These are phyloP conservation scores for Emergomyces pasteurianus DNA, from an alignment of 2,329 filamentous ascomycete species.

Conservation along the genomic window DNA sequence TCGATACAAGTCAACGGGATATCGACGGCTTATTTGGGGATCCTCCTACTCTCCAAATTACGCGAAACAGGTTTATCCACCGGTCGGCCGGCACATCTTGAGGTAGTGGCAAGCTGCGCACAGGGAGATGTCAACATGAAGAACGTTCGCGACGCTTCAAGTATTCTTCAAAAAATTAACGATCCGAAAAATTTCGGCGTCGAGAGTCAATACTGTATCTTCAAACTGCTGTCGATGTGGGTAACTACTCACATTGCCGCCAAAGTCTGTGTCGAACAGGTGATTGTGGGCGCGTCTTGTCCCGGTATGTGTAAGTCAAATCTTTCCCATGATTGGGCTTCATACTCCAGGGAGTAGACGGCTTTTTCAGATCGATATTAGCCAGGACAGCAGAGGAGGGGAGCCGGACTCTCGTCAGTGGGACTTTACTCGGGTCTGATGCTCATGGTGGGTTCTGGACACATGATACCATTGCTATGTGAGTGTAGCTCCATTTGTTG, in stretches of 20 bases:
- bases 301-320: slow-evolving; percentile 34
- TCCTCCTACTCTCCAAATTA: neutral
- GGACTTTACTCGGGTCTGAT: slow-evolving; percentile 30
- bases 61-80: neutral
- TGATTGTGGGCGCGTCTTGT: slow-evolving; percentile 35
- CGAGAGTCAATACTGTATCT: neutral
- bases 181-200: neutral
- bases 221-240: neutral
- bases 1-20: neutral
- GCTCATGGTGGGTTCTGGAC: slow-evolving; percentile 34
- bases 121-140: neutral
- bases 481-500: neutral
- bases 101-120: neutral
- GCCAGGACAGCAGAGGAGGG: slow-evolving; percentile 34
- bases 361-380: slow-evolving; percentile 24
- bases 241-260: slow-evolving; percentile 13
- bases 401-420: slow-evolving; percentile 32
- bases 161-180: neutral
- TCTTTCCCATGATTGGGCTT: slow-evolving; percentile 24
- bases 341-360: neutral
- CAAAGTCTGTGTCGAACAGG: slow-evolving; percentile 28
- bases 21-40: neutral
- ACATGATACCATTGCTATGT: slow-evolving; percentile 13
- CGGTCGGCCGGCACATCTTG: neutral
- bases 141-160: neutral